Evolutionary conservation across 768 basidiomycete species (phyloP), one percentile per base, ranked within the genome.

Genomic region (Xanthoconium purpureum): DNA sequence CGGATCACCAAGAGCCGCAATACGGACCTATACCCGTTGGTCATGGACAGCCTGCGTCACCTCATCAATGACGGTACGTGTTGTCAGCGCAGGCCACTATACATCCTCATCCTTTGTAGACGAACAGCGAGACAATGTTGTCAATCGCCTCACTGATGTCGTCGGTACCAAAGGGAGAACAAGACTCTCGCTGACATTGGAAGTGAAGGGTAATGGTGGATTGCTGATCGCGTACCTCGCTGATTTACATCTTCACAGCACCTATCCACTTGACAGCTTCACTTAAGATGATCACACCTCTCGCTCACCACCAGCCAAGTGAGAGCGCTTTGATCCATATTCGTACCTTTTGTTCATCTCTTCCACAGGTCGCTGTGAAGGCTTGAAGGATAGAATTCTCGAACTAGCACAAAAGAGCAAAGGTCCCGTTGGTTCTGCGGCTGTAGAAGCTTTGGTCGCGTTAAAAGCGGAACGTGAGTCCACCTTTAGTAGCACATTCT

Each of bases 381-480:
- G 0, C 3, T 12, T 59, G 30, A 24, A 24, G 15, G 5, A 18
- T 10, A 55, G 15, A 28, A 52, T 61, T 33, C 2, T 6, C 8
- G n/a, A 48, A 2, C 20, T 61, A 12, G 47, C 49, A 28, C 18
- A 13, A 28, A 36, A 29, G 32, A 28, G 13, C 18, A 51, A 11
- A 11, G 4, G 38, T n/a, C 37, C 29, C 1, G 44, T 52, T n/a
- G 60, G 60, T 28, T 8, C 47, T 14, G 54, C 43, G 6, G 60
- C 60, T 13, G 43, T 61, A 12, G 35, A 52, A 32, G 47, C 47
- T 14, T 30, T 61, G 14, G 43, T 59, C 36, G 43, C 50, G 13
- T 28, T 61, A 47, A 35, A 37, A 0, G 42, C 3, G 17, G 17
- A 15, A 10, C 18, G 57, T 61, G 32, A 50, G 60, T 50, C 1